phyloP scores from a whole-genome alignment of 2,329 filamentous ascomycete species.

The Corynespora cassiicola region DNA sequence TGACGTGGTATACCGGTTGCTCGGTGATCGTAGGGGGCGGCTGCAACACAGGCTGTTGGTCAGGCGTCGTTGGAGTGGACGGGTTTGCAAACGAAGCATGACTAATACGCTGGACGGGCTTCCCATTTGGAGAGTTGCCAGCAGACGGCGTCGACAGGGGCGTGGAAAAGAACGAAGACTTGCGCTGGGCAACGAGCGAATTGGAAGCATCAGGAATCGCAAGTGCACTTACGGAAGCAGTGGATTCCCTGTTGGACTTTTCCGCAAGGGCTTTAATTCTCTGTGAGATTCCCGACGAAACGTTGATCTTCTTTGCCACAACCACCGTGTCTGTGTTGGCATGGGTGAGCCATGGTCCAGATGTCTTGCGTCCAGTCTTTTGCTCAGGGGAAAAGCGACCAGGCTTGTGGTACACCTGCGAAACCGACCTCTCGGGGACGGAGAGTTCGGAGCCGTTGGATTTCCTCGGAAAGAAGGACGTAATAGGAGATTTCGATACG shows the following conservation, averaged over 20 bases:
- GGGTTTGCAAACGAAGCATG: conserved; percentile 34
- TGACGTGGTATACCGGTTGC: conserved; percentile 46
- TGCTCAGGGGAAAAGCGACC: conserved; percentile 36
- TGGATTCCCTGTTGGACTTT: conserved; percentile 62
- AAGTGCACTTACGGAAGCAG: conserved; percentile 27
- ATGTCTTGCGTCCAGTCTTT: conserved; percentile 29
- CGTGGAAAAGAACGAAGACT: conserved; percentile 45
- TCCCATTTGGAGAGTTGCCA: conserved; percentile 32
- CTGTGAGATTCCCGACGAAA: conserved; percentile 90
- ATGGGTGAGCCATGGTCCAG: conserved; percentile 38
- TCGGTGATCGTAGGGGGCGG: conserved; percentile 25
- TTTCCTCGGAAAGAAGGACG: conserved; percentile 62
- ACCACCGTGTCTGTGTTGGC: conserved; percentile 30
- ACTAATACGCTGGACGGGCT: conserved; percentile 35
- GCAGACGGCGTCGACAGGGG: no score
- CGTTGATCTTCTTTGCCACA: conserved; percentile 74
- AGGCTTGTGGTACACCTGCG: conserved; percentile 40
- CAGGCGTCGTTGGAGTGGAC: conserved; percentile 34
- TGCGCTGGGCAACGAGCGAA: conserved; percentile 44
- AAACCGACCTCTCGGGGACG: conserved; percentile 39
- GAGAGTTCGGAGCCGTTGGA: conserved; percentile 26
- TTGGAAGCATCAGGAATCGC: conserved; percentile 32
- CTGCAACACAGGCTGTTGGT: conserved; percentile 28
- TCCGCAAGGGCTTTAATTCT: conserved; percentile 93
- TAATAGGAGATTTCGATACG: conserved; percentile 83